Evolutionary conservation across 1,284 basidiomycete genomes (phyloP), one percentile per base, ranked within the genome.

Genomic region (Sporisorium exsertum): DNA sequence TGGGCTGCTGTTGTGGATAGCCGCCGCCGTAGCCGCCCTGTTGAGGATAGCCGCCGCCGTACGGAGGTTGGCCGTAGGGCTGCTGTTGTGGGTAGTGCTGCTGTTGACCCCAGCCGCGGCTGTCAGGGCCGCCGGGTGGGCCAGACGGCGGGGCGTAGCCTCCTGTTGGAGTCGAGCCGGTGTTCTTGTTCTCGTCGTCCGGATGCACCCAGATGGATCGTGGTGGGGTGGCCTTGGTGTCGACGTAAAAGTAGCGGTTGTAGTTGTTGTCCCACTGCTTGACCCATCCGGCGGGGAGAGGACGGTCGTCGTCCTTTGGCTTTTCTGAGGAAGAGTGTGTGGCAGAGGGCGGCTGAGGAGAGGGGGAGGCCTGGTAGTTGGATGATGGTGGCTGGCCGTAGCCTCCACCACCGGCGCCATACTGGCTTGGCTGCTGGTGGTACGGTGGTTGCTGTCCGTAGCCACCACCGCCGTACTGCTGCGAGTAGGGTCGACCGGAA

Each of bases 251-350:
- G 77, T 80, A 74, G 45, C 77, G 77, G 29, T 67, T 76, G 75
- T 85, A 83, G 65, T 83, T 81, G 65, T 35, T 58, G 57, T 83
- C 79, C 72, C 74, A 83, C 61, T 83, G 81, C 78, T 81, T 81
- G 37, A 82, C 78, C 80, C 80, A 83, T 40, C 81, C 81, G 1
- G 77, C 71, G 6, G 81, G 81, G 10, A 83, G 56, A 0, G 80
- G 76, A 7, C 81, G 72, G 27, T 77, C 55, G 63, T 81, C 79
- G 27, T 79, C 78, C 49, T 50, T 59, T 7, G 59, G 52, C 57
- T 79, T 77, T 53, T 67, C 55, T 7, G 55, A 42, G 13, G 67
- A 49, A 8, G 40, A 9, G 40, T 43, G 20, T 8, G 46, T 10
- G 5, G 51, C 33, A 7, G 52, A 35, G 10, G 59, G 46, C 13